phyloP scores from a whole-genome alignment of 2,329 filamentous ascomycete species.

The Neonectria faginata region DNA sequence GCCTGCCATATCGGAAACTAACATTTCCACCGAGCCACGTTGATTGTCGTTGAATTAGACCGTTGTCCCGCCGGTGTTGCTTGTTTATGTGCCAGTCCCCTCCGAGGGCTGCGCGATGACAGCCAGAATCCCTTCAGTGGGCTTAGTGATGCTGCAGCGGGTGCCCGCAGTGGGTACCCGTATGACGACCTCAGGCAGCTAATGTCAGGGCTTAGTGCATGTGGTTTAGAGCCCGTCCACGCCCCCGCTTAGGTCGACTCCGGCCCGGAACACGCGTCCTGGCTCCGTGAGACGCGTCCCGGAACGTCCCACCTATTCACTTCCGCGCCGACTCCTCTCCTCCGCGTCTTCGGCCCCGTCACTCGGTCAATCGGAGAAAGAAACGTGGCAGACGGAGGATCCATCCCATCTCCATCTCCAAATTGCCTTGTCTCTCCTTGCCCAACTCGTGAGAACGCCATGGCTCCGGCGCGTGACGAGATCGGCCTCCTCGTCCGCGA shows the following conservation, averaged over 20 bases:
- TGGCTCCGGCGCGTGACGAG: conserved; percentile 49
- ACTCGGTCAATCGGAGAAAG: conserved; percentile 22
- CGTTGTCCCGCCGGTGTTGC: conserved; percentile 1
- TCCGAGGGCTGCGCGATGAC: conserved; percentile 10
- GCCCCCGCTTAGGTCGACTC: neutral
- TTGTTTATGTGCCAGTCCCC: conserved; percentile 6
- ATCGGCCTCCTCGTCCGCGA: conserved; percentile 53
- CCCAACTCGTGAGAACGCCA: conserved; percentile 27
- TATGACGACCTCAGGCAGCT: neutral
- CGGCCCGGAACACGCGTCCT: conserved; percentile 19
- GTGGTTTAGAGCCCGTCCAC: conserved; percentile 2
- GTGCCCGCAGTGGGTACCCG: conserved; percentile 20
- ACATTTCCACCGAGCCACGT: conserved; percentile 1
- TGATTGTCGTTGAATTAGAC: conserved; percentile 24
- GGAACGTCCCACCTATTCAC: conserved; percentile 19
- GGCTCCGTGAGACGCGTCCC: conserved; percentile 24
- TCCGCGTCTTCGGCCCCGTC: conserved; percentile 22
- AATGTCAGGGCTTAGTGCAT: conserved; percentile 9
- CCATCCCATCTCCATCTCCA: neutral
- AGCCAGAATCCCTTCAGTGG: conserved; percentile 17
- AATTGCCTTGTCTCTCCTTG: neutral
- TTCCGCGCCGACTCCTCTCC: conserved; percentile 23
- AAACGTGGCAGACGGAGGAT: neutral
- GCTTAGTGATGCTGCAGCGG: conserved; percentile 24
- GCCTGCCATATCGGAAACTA: neutral